Evolutionary conservation across 345 rosid genomes (phyloP).

Genomic region (Fremontodendron californicum): DNA sequence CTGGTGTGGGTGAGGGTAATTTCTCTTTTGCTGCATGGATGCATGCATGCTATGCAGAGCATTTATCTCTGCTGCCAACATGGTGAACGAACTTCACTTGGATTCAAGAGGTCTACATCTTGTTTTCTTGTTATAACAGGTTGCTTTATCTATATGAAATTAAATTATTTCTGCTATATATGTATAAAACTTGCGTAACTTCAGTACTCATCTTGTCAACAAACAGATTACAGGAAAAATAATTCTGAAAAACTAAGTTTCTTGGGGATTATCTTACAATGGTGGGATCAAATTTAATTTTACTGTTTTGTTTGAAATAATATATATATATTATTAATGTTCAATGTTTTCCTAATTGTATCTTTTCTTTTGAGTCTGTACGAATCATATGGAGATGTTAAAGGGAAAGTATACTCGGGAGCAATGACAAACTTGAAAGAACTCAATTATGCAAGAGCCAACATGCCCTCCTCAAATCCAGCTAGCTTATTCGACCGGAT

Average conservation of each 20-base stretch:
- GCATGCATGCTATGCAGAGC: slow-evolving; percentile 47
- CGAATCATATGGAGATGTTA: not conserved
- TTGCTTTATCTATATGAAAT: too few species aligned
- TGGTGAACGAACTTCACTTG: slow-evolving; percentile 47
- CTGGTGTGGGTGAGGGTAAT: slow-evolving; percentile 58
- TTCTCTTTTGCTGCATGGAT: slow-evolving; percentile 50
- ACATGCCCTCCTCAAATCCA: not conserved
- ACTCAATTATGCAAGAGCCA: slow-evolving; percentile 22
- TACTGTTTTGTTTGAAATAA: not conserved
- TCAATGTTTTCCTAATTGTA: not conserved
- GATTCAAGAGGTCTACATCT: slow-evolving; percentile 16
- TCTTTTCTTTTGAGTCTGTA: not conserved
- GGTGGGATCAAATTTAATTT: not conserved
- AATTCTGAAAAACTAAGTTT: not conserved
- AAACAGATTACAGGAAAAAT: too few species aligned
- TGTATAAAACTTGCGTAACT: too few species aligned
- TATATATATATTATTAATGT: too few species aligned
- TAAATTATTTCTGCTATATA: too few species aligned
- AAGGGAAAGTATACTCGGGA: slow-evolving; percentile 3
- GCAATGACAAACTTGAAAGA: slow-evolving; percentile 22
- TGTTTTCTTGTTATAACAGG: too few species aligned
- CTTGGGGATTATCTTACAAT: not conserved
- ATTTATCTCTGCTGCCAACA: slow-evolving; percentile 49
- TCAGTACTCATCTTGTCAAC: too few species aligned
- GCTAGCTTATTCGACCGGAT: not conserved